A percentile compares a stretch with the other conserved stretches of the same genome.
phyloP scores from a whole-genome alignment of 495 filamentous ascomycete genomes.

The Hypomontagnella monticulosa region DNA sequence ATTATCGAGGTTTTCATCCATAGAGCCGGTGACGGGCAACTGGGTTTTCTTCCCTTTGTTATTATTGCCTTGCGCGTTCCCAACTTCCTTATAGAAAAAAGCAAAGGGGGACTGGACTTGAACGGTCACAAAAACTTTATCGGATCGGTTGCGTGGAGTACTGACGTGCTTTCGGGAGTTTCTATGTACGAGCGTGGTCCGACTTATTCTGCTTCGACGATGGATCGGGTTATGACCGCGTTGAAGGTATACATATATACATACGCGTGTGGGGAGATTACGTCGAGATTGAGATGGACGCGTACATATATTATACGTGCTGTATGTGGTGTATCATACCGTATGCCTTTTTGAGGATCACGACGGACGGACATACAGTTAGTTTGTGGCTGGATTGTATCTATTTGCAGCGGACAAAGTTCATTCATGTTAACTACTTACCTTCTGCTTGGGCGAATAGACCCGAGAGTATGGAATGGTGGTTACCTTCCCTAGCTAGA shows the following conservation, averaged over 20 bases:
- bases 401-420: conserved; percentile 12
- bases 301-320: conserved; percentile 14
- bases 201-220: background rate
- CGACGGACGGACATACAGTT: background rate
- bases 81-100: conserved; percentile 27
- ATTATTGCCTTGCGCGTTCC: background rate
- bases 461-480: conserved; percentile 12
- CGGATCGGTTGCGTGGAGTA: conserved; percentile 28
- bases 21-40: conserved; percentile 40
- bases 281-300: background rate
- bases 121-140: conserved; percentile 31
- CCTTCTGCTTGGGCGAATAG: conserved; percentile 20
- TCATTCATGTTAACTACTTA: conserved; percentile 4
- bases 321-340: conserved; percentile 24
- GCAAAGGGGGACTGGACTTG: conserved; percentile 3
- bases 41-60: conserved; percentile 11
- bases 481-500: conserved; percentile 21
- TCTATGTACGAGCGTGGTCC: background rate
- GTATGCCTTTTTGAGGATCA: conserved; percentile 1
- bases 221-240: conserved; percentile 11
- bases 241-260: conserved; percentile 4
- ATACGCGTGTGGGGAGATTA: background rate
- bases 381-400: conserved; percentile 3
- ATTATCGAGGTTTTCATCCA: background rate
- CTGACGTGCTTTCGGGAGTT: background rate